Conservation (phyloP, 1,284 basidiomycete genomes). For the Tranzscheliella williamsii region DNA sequence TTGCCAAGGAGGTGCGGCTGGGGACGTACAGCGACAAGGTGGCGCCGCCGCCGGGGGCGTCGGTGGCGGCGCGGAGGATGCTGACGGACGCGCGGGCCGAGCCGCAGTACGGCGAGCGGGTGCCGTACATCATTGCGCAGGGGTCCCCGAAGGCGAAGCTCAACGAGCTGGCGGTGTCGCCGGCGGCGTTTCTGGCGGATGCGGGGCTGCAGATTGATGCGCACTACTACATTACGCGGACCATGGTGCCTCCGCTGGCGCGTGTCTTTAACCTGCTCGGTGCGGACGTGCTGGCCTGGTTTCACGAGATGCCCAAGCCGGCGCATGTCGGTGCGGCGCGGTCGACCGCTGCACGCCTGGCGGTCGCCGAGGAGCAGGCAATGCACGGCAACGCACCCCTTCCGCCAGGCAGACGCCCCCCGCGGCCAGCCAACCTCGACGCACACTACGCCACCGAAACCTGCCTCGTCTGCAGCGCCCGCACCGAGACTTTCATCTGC, state of each 20-base stretch:
- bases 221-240: conserved; percentile 84
- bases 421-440: conserved; percentile 68
- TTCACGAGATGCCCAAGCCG: conserved; percentile 75
- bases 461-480: conserved; percentile 72
- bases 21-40: conserved; percentile 74
- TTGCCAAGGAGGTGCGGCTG: conserved; percentile 89
- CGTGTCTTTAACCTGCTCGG: conserved; percentile 90
- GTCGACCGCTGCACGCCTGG: conserved; percentile 3
- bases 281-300: conserved; percentile 86
- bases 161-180: conserved; percentile 79
- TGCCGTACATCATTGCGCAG: conserved; percentile 84
- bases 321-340: conserved; percentile 16
- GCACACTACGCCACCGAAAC: conserved; percentile 75
- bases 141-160: conserved; percentile 73
- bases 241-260: conserved; percentile 85
- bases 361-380: conserved; percentile 6
- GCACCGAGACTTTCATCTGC: conserved; percentile 64
- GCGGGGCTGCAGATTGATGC: conserved; percentile 75
- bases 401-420: too few relatives aligned
- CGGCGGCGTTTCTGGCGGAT: conserved; percentile 75
- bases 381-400: not conserved
- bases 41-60: conserved; percentile 85
- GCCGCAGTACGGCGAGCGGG: conserved; percentile 86
- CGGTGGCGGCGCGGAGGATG: conserved; percentile 78
- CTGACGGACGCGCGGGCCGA: conserved; percentile 78